Conservation (phyloP, 2,329 filamentous ascomycete genomes). For the Remersonia thermophila region DNA sequence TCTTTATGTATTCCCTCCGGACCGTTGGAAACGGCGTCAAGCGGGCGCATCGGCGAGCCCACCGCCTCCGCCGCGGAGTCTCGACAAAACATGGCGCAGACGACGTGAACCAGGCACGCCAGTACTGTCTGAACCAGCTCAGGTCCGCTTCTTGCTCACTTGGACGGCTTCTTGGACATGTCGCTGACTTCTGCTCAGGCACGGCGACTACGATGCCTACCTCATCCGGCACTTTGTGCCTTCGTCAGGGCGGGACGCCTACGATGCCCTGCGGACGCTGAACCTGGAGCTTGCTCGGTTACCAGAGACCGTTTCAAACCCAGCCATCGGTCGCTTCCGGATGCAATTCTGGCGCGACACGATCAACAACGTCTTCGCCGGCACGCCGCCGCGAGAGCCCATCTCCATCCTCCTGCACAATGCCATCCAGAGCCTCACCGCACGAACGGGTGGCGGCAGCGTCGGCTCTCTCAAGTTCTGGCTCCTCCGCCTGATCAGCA, state of each 20-base stretch:
- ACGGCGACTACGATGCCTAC: conserved; percentile 80
- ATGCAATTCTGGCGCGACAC: conserved; percentile 93
- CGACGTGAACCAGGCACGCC: conserved; percentile 40
- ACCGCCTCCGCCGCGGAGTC: conserved; percentile 26
- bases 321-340: conserved; percentile 76
- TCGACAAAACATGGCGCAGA: conserved; percentile 32
- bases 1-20: conserved; percentile 28
- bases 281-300: conserved; percentile 87
- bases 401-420: conserved; percentile 73
- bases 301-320: conserved; percentile 77
- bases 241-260: conserved; percentile 60
- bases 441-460: conserved; percentile 26
- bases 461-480: conserved; percentile 53
- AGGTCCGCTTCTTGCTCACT: conserved; percentile 1
- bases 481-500: conserved; percentile 65
- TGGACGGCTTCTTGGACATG: background rate
- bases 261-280: conserved; percentile 80
- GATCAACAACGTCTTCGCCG: conserved; percentile 63
- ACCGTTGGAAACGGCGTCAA: conserved; percentile 27
- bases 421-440: conserved; percentile 51
- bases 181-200: conserved; percentile 34
- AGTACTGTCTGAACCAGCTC: conserved; percentile 42
- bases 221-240: conserved; percentile 79
- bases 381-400: conserved; percentile 75
- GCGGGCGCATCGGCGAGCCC: conserved; percentile 16